Conservation (phyloP, 2,329 filamentous ascomycete species). For the Nemania sp. region DNA sequence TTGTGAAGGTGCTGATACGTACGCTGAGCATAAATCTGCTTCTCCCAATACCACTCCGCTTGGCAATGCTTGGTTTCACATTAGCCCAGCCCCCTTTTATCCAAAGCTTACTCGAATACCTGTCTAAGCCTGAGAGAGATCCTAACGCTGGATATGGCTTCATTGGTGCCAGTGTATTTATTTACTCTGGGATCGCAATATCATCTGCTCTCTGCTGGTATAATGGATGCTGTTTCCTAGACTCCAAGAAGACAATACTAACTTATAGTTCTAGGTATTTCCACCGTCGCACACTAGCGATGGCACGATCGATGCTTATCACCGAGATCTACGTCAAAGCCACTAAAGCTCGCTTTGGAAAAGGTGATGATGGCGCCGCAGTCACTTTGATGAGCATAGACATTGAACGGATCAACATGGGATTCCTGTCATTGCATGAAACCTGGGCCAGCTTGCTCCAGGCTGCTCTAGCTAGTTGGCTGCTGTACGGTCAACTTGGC, state of each 20-base stretch:
- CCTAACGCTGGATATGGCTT: conserved; percentile 45
- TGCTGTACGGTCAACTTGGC: conserved; percentile 52
- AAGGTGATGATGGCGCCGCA: conserved; percentile 44
- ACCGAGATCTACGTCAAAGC: conserved; percentile 42
- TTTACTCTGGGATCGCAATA: conserved; percentile 48
- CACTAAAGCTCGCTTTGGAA: conserved; percentile 25
- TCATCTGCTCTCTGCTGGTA: conserved; percentile 47
- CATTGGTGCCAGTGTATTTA: conserved; percentile 46
- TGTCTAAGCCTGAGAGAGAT: conserved; percentile 30
- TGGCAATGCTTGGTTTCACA: conserved; percentile 36
- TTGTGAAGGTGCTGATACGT: conserved; percentile 20
- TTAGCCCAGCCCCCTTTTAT: conserved; percentile 43
- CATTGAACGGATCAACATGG: conserved; percentile 46
- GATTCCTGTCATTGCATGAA: conserved; percentile 44
- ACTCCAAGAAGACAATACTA: neutral
- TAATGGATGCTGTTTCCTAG: neutral
- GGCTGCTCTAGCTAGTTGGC: conserved; percentile 49
- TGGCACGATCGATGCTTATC: conserved; percentile 38
- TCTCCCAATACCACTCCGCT: conserved; percentile 35
- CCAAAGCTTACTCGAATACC: conserved; percentile 36
- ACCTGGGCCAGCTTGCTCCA: conserved; percentile 48
- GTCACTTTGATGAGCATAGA: conserved; percentile 53
- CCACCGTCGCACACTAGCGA: conserved; percentile 39
- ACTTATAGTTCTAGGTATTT: conserved; percentile 23
- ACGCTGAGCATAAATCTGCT: conserved; percentile 28